Conservation (phyloP, 192 early-diverging fungal genomes). For the Funneliformis mosseae region DNA sequence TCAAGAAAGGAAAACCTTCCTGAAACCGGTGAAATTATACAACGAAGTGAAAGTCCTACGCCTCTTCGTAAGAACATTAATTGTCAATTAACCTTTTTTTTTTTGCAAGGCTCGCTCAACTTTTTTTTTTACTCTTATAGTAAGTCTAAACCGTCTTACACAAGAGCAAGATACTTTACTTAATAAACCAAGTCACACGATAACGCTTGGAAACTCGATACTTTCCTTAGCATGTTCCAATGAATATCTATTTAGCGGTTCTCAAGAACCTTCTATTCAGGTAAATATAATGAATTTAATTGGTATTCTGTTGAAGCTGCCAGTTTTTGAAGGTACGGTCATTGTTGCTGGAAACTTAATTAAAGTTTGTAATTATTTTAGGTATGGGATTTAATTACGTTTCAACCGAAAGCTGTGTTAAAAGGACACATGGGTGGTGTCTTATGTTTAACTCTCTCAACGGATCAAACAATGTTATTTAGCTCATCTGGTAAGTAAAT, state of each 20-base stretch:
- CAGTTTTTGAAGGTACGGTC: background rate
- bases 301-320: background rate
- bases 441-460: conserved; percentile 47
- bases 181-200: conserved; percentile 48
- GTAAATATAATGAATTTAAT: conserved; percentile 35
- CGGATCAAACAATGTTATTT: conserved; percentile 52
- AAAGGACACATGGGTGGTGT: conserved; percentile 56
- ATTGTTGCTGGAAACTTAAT: background rate
- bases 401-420: conserved; percentile 50
- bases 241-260: conserved; percentile 66
- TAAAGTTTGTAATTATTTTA: background rate
- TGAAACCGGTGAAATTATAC: conserved; percentile 14
- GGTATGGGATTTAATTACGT: conserved; percentile 57
- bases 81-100: background rate
- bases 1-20: background rate
- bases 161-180: conserved; percentile 20
- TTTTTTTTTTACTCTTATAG: conserved; percentile 24
- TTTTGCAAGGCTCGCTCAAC: background rate
- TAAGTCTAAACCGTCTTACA: conserved; percentile 40
- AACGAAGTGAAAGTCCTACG: background rate
- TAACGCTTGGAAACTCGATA: conserved; percentile 60
- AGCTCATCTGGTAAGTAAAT: conserved; percentile 55
- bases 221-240: conserved; percentile 64
- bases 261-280: conserved; percentile 65
- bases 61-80: background rate